These are phyloP conservation scores for Monosporascus cannonballus DNA, from an alignment of 2,329 filamentous ascomycete genomes.

Conservation along the genomic window DNA sequence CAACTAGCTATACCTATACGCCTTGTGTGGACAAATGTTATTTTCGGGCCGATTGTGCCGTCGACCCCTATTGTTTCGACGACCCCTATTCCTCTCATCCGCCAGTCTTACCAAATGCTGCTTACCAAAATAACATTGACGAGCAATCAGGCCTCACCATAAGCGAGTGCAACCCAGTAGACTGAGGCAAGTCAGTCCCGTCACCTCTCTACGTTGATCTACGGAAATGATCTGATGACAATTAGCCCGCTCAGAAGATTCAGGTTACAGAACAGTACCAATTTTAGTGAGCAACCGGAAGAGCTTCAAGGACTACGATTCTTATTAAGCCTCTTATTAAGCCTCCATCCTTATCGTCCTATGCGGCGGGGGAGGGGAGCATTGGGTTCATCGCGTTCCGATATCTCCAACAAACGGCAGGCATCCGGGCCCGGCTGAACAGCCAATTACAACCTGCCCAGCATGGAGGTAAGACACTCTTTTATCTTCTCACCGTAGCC, in stretches of 20 bases:
- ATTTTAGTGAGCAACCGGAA: neutral
- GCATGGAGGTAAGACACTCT: conserved; percentile 23
- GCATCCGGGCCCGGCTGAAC: neutral
- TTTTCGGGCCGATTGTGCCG: too few species aligned
- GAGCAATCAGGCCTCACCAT: too few species aligned
- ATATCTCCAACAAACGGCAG: conserved; percentile 16
- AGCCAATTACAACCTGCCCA: neutral
- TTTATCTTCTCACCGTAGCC: conserved; percentile 3
- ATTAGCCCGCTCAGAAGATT: neutral
- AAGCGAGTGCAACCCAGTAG: too few species aligned
- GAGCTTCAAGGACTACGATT: neutral
- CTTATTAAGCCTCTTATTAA: conserved; percentile 3
- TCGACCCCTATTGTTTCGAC: too few species aligned
- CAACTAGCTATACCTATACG: too few species aligned
- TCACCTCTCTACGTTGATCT: too few species aligned
- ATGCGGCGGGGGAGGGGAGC: conserved; percentile 22
- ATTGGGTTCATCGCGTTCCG: conserved; percentile 18
- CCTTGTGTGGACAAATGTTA: too few species aligned
- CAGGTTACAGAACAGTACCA: neutral
- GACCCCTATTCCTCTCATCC: too few species aligned
- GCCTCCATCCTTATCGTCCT: conserved; percentile 10
- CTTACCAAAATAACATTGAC: too few species aligned
- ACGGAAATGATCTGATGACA: neutral
- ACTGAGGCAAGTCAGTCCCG: too few species aligned
- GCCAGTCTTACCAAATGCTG: too few species aligned